phyloP scores from a whole-genome alignment of 495 filamentous ascomycete genomes.

The Choiromyces venosus region DNA sequence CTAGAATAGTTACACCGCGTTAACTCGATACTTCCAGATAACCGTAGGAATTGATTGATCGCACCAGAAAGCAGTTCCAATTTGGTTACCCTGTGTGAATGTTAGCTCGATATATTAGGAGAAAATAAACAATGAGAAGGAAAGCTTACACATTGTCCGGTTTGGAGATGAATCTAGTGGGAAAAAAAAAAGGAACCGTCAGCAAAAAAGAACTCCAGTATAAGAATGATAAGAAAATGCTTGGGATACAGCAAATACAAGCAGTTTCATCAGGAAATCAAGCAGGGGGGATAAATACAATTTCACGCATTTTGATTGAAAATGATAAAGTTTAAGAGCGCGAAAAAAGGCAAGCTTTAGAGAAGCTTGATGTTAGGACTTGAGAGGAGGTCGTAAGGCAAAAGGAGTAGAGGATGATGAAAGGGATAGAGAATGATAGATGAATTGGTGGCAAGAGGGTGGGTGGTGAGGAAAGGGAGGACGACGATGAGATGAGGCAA shows the following conservation, averaged over 20 bases:
- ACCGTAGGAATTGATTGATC: constrained; percentile 39
- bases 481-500: constrained; percentile 31
- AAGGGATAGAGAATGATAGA: constrained; percentile 3
- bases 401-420: neutral
- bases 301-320: constrained; percentile 77
- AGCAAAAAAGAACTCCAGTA: constrained; percentile 40
- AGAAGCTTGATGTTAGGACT: neutral
- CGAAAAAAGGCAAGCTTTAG: neutral
- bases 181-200: constrained; percentile 11
- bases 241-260: constrained; percentile 62
- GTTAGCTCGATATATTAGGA: constrained; percentile 29
- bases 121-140: constrained; percentile 40
- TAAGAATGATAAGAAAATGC: constrained; percentile 61
- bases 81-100: constrained; percentile 82
- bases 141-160: constrained; percentile 60
- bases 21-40: constrained; percentile 34
- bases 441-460: neutral
- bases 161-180: constrained; percentile 43
- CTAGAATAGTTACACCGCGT: constrained; percentile 44
- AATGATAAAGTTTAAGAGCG: constrained; percentile 27
- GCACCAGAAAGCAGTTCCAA: constrained; percentile 98
- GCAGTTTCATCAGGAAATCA: constrained; percentile 16
- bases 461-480: constrained; percentile 29
- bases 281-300: constrained; percentile 51
- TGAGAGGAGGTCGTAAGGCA: neutral